Base-by-base conservation (phyloP, 2,329 filamentous ascomycete species). In the Chaetomiaceae sp. region DNA sequence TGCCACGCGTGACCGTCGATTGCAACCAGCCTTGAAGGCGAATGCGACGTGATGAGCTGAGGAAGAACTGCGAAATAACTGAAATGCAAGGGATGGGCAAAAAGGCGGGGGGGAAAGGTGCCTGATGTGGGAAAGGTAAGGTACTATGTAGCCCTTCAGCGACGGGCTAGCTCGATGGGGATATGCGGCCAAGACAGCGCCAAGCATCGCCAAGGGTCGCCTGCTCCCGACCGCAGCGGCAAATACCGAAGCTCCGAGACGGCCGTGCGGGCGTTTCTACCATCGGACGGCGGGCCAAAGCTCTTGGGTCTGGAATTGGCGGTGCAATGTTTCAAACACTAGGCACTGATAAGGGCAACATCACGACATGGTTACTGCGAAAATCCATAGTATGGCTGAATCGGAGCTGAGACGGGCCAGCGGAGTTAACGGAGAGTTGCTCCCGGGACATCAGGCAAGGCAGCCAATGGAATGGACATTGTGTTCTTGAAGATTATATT, bases 1-100 rank as follows among this genome's bases (percentile, higher is more conserved):
- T 40, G 48, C 48, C 45, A 52, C 53, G 48, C 48, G 53, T 55
- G 53, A 55, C 53, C 33, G n/a, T 45, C 32, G 18, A 48, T 23
- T 51, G 45, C 48, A 43, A 44, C 45, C 29, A 46, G 30, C 7
- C 27, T 16, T 38, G n/a, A 16, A 11, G 30, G 36, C 34, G 40
- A 21, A 16, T 54, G 34, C 16, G 47, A 42, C 20, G 38, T 56
- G 49, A 48, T 29, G 33, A 45, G 51, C 18, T 34, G 46, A 46
- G 14, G 33, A 46, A 30, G 33, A 18, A 20, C 23, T 21, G 41
- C 41, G n/a, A n/a, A n/a, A n/a, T n/a, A n/a, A n/a, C n/a, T n/a
- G n/a, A n/a, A n/a, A n/a, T n/a, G n/a, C n/a, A 51, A 40, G 49
- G 33, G 41, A 51, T 40, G 34, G 8, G 34, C 8, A 23, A 25